Evolutionary conservation across 2,329 filamentous ascomycete genomes (phyloP).

Genomic region (Camillea tinctor): DNA sequence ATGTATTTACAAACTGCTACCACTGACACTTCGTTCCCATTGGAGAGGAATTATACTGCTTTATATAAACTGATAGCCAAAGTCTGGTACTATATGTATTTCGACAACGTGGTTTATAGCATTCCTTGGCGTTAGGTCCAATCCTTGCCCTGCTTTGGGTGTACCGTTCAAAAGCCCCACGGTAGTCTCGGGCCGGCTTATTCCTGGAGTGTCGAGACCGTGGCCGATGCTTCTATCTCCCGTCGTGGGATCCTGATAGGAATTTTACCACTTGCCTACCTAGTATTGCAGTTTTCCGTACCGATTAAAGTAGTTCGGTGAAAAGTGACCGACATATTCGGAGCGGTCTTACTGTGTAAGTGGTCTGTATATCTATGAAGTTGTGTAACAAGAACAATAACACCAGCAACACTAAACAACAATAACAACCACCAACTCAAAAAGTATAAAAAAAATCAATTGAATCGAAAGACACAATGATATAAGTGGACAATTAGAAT

Average conservation of each 20-base stretch:
- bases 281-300: neutral
- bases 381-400: neutral
- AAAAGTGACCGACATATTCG: neutral
- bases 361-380: neutral
- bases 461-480: no score
- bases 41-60: neutral
- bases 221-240: neutral
- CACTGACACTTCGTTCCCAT: neutral
- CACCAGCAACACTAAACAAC: neutral
- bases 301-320: neutral
- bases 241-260: neutral
- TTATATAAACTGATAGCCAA: neutral
- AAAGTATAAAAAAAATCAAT: no score
- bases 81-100: neutral
- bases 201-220: neutral
- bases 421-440: no score
- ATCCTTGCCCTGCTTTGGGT: neutral
- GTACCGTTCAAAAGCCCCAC: neutral
- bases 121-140: neutral
- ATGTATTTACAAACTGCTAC: neutral
- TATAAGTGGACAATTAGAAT: no score
- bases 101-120: neutral
- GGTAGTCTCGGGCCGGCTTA: neutral
- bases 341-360: neutral
- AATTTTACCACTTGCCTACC: neutral